Conservation (phyloP, 345 rosid species). For the Rhizophora apiculata region DNA sequence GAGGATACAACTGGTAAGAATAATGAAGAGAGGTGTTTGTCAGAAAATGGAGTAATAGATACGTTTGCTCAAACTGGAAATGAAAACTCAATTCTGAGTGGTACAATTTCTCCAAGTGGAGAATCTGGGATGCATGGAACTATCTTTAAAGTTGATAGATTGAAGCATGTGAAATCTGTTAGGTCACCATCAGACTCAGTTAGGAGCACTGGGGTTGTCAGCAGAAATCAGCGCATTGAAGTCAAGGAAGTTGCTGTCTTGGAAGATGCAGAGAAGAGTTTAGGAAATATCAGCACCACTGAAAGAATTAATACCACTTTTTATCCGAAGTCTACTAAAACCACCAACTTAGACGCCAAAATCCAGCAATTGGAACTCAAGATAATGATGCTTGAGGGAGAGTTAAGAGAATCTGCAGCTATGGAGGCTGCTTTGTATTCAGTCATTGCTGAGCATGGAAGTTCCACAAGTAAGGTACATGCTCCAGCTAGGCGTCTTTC, state of each 20-base stretch:
- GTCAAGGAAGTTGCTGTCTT: conserved; percentile 29
- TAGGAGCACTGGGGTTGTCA: conserved; percentile 40
- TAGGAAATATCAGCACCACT: conserved; percentile 32
- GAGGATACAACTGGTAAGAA: conserved; percentile 21
- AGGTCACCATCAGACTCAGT: conserved; percentile 55
- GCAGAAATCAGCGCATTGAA: conserved; percentile 35
- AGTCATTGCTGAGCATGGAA: conserved; percentile 86
- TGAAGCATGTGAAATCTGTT: conserved; percentile 72
- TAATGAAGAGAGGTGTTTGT: conserved; percentile 8
- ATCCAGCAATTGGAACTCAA: conserved; percentile 60
- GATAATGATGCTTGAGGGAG: conserved; percentile 77
- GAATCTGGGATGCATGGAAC: conserved; percentile 35
- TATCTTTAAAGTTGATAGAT: conserved; percentile 42
- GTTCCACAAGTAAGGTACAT: conserved; percentile 85
- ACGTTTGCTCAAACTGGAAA: conserved; percentile 17
- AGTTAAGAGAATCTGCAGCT: conserved; percentile 88
- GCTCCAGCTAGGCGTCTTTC: conserved; percentile 94
- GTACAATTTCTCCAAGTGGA: conserved; percentile 25
- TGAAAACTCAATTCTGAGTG: conserved; percentile 20
- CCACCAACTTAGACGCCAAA: conserved; percentile 51
- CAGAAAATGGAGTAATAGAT: conserved; percentile 26
- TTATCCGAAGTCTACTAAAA: conserved; percentile 40
- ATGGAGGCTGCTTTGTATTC: conserved; percentile 85
- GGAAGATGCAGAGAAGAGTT: conserved; percentile 24
- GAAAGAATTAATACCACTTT: conserved; percentile 54